Base-by-base conservation (phyloP, 345 rosid species). In the Gossypium sturtianum region DNA sequence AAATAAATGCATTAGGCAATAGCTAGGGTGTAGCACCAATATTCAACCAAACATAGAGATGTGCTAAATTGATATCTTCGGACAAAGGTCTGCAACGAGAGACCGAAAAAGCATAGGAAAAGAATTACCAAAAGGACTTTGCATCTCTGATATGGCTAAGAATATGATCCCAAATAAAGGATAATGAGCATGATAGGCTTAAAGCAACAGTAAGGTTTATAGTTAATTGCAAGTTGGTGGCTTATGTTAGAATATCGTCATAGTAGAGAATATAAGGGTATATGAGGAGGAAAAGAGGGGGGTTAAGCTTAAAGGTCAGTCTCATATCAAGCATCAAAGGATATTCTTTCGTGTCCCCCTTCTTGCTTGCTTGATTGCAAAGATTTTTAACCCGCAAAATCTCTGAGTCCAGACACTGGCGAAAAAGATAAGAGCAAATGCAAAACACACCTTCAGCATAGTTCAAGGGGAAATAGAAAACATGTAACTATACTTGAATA, bases 281-380 rank as follows among this genome's bases (percentile, higher is more conserved):
- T 58, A 15, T 56, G 34, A n/a, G 54, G 16, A 64, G 70, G 63
- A 68, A n/a, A 44, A 8, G n/a, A 65, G 44, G 47, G 3, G 49
- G 49, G 2, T 9, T 8, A 1, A 48, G 48, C 52, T 15, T 51
- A 64, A 22, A 70, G 27, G 54, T 38, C 34, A 71, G 22, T 61
- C 67, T 47, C 81, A 72, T 73, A 19, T 74, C 74, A 74, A 81
- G 66, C 23, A 83, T 60, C 72, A 86, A 80, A 94, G 98, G 98
- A 94, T 94, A 94, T 94, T 92, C 93, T 76, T 89, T 89, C 72
- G 74, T 74, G 7, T 74, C 90, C 62, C 94, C 93, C 78, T 86
- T 89, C 83, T 92, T 95, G 74, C 85, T 92, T 77, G 98, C 98
- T 82, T 85, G 92, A 80, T 92, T 97, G 66, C 88, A 85, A 74